Evolutionary conservation across 176 grass and related monocot species (phyloP), one percentile per base, ranked within the genome.

Genomic region (Elymus sibiricus): DNA sequence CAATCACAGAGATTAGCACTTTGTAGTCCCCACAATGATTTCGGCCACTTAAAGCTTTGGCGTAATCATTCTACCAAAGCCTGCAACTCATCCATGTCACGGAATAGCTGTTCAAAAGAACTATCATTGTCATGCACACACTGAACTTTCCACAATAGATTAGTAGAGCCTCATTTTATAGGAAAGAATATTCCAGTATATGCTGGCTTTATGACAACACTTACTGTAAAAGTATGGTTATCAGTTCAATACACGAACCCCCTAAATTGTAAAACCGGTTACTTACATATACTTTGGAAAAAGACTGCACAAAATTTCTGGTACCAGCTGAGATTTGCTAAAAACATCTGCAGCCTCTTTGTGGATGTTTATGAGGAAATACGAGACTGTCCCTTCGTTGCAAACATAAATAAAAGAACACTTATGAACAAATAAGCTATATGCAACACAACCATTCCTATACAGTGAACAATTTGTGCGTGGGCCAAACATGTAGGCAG

Each of bases 11-110:
- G 22, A 59, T 55, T 83, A 28, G 44, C n/a, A 70, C 11, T 15
- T 56, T 56, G 13, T 76, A 38, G 22, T 67, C 25, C 59, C 34
- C 47, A 70, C 22, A 56, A 58, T 70, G 47, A 3, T 31, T 81
- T 31, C 19, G 1, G 11, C 11, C 11, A 31, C 42, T 81, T 49
- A 49, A 81, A 68, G 63, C 29, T 69, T 40, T 61, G n/a, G 51
- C 17, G 32, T 70, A 64, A 70, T 72, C 58, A 51, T 84, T 77
- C 31, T 70, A 49, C 55, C 77, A 78, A 39, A 72, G 19, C 13
- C 17, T 66, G 17, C 34, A 85, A 32, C 21, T 58, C 68, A 80
- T 21, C 43, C 2, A n/a, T 74, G 35, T 10, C 25, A 37, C 1
- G 6, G 13, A 74, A 76, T 51, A 51, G 42, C 43, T 85, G 25